Conservation (phyloP, 1,284 basidiomycete genomes). For the Ceratobasidium sp. region DNA sequence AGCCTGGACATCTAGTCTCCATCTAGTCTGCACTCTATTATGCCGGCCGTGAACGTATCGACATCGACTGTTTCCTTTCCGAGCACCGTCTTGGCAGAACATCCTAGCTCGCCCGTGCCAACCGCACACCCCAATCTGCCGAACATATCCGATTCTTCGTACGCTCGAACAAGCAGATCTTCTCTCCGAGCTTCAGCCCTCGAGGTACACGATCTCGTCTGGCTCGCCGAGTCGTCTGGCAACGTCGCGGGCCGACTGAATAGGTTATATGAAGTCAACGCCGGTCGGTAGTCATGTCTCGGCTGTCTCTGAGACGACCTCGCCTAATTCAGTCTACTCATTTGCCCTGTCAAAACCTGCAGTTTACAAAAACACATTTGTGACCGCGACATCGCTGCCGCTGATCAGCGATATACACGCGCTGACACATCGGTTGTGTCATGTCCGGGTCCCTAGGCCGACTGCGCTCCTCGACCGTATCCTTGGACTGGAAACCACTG, state of each 20-base stretch:
- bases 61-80: slow-evolving; percentile 34
- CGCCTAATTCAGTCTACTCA: neutral
- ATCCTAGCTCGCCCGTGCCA: slow-evolving; percentile 15
- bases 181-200: slow-evolving; percentile 35
- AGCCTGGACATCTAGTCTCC: neutral
- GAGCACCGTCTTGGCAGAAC: slow-evolving; percentile 14
- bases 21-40: neutral
- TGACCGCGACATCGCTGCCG: slow-evolving; percentile 27
- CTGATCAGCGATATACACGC: slow-evolving; percentile 28
- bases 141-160: slow-evolving; percentile 24
- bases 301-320: neutral
- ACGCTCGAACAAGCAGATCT: slow-evolving; percentile 22
- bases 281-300: slow-evolving; percentile 10
- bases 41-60: slow-evolving; percentile 20
- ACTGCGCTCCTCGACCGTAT: slow-evolving; percentile 8
- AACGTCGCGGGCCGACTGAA: slow-evolving; percentile 31
- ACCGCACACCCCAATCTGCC: slow-evolving; percentile 18
- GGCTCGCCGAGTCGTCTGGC: slow-evolving; percentile 38
- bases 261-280: slow-evolving; percentile 33
- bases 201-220: slow-evolving; percentile 32
- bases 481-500: slow-evolving; percentile 23
- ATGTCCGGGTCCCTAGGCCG: slow-evolving; percentile 25
- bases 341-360: neutral
- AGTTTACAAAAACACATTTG: slow-evolving; percentile 37
- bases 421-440: slow-evolving; percentile 26